Conservation (phyloP, 768 basidiomycete genomes). For the Sistotremastrum suecicum region DNA sequence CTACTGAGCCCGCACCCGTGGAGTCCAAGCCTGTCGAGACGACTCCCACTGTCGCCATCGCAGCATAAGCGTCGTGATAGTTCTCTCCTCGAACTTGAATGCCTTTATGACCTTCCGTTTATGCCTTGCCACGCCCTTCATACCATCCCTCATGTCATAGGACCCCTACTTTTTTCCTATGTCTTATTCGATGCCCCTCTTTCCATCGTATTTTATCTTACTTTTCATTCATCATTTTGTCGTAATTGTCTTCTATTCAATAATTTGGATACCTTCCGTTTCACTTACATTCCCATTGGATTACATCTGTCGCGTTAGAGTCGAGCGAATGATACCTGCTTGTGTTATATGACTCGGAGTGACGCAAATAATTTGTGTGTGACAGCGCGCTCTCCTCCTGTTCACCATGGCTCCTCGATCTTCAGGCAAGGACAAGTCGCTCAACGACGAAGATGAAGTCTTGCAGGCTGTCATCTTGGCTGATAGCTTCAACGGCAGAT, state of each 20-base stretch:
- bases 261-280: constrained; percentile 12
- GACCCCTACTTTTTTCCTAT: no score
- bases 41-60: constrained; percentile 59
- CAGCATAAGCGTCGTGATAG: constrained; percentile 41
- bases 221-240: constrained; percentile 20
- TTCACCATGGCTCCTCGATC: constrained; percentile 51
- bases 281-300: neutral
- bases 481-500: constrained; percentile 91
- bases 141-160: neutral
- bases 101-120: constrained; percentile 30
- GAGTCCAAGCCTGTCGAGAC: constrained; percentile 20
- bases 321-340: neutral
- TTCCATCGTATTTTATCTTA: constrained; percentile 11
- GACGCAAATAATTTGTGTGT: neutral
- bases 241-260: constrained; percentile 24
- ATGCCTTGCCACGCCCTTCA: constrained; percentile 10
- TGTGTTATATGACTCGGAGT: constrained; percentile 1
- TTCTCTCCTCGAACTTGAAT: constrained; percentile 12
- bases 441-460: constrained; percentile 67
- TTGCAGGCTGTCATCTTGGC: constrained; percentile 92
- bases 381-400: neutral
- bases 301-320: no score
- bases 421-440: constrained; percentile 46
- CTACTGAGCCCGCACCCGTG: constrained; percentile 13
- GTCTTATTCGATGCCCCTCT: no score